These are phyloP conservation scores for Aspergillus homomorphus DNA, from an alignment of 495 filamentous ascomycete species.

Conservation along the genomic window DNA sequence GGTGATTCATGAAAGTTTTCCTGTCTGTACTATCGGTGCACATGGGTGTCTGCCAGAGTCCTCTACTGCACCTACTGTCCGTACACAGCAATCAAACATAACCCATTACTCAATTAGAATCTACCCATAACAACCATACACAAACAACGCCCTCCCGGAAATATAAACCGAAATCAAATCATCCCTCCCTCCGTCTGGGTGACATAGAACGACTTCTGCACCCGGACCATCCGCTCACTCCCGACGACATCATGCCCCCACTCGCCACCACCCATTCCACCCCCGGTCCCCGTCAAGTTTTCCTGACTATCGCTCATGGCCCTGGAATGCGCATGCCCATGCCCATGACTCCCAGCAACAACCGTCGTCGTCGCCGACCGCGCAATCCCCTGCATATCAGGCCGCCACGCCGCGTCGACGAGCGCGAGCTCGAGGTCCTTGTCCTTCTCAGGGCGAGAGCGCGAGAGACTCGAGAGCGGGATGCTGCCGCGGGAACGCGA, in stretches of 20 bases:
- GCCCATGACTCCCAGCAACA: background rate
- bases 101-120: too few relatives aligned
- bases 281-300: background rate
- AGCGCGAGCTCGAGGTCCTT: background rate
- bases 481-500: background rate
- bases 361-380: background rate
- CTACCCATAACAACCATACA: too few relatives aligned
- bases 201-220: background rate
- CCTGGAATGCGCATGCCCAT: too few relatives aligned
- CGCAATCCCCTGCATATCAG: background rate
- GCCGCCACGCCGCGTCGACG: background rate
- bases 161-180: too few relatives aligned
- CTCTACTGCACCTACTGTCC: too few relatives aligned
- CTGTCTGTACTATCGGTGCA: too few relatives aligned
- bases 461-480: background rate
- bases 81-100: too few relatives aligned
- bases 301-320: background rate
- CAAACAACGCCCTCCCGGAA: too few relatives aligned
- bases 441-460: background rate
- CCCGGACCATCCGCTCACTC: slow-evolving; percentile 29
- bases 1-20: too few relatives aligned
- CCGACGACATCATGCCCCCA: background rate
- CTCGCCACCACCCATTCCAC: background rate
- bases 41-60: too few relatives aligned
- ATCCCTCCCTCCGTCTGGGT: background rate